phyloP scores from a whole-genome alignment of 1,284 basidiomycete genomes.

The Apiotrichum laibachii region DNA sequence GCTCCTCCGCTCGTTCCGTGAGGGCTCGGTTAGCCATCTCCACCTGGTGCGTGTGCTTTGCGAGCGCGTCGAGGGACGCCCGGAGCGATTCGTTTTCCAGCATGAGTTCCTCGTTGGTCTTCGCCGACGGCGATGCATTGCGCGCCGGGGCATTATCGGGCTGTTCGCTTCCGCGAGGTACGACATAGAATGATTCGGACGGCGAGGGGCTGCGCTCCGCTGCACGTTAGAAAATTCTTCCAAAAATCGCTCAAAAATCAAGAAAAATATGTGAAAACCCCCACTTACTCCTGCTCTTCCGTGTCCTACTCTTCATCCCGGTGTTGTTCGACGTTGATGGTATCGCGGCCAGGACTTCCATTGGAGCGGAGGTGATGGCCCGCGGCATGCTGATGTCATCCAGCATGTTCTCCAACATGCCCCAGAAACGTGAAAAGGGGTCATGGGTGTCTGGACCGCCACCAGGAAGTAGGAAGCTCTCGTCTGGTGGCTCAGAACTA shows the following conservation, averaged over 20 bases:
- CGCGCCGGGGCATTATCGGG: not conserved
- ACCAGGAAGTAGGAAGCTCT: slow-evolving; percentile 39
- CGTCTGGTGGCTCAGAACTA: slow-evolving; percentile 32
- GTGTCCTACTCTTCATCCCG: not conserved
- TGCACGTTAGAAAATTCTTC: not conserved
- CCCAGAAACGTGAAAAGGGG: slow-evolving; percentile 52
- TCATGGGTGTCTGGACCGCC: slow-evolving; percentile 41
- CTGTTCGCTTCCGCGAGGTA: slow-evolving; percentile 17
- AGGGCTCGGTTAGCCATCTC: slow-evolving; percentile 35
- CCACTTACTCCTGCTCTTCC: not conserved
- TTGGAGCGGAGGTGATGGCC: slow-evolving; percentile 20
- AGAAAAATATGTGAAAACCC: not conserved
- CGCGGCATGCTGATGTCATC: slow-evolving; percentile 50
- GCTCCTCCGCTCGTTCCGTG: slow-evolving; percentile 31
- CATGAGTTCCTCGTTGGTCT: slow-evolving; percentile 50
- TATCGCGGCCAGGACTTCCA: not conserved
- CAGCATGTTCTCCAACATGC: slow-evolving; percentile 48
- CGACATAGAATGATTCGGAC: slow-evolving; percentile 40
- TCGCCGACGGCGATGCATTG: slow-evolving; percentile 22
- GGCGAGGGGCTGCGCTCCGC: slow-evolving; percentile 21
- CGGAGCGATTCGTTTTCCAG: slow-evolving; percentile 49
- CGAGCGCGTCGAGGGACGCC: slow-evolving; percentile 45
- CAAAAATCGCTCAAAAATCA: too few species aligned
- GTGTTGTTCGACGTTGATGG: not conserved
- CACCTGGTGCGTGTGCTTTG: slow-evolving; percentile 38